These are phyloP conservation scores for Arabidopsis arenosa DNA, from an alignment of 345 rosid species.

Conservation along the genomic window DNA sequence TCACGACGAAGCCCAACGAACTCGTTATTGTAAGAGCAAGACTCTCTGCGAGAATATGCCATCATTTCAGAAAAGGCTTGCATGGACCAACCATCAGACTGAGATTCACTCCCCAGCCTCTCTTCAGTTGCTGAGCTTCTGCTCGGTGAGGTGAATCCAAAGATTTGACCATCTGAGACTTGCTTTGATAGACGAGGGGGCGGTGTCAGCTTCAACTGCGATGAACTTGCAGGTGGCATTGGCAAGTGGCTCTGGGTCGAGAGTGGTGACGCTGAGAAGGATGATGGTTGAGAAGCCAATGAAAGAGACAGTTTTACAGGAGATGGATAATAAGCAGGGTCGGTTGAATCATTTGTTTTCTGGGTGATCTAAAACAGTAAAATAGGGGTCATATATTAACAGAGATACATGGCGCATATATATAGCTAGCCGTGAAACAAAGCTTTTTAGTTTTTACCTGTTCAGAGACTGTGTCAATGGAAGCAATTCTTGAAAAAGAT, in stretches of 20 bases:
- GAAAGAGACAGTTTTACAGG: conserved; percentile 61
- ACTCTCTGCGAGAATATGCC: conserved; percentile 69
- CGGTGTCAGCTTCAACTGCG: conserved; percentile 48
- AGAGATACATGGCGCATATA: neutral
- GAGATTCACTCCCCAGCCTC: conserved; percentile 53
- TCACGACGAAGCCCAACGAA: conserved; percentile 51
- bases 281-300: conserved; percentile 69
- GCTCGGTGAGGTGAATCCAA: conserved; percentile 40
- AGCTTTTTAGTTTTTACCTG: conserved; percentile 58
- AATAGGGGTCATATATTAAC: conserved; percentile 18
- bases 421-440: conserved; percentile 22
- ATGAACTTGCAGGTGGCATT: conserved; percentile 51
- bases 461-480: conserved; percentile 58
- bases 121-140: conserved; percentile 39
- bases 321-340: conserved; percentile 54
- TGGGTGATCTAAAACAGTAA: conserved; percentile 23
- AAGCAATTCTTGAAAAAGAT: conserved; percentile 65
- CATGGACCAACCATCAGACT: conserved; percentile 83
- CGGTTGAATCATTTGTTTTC: conserved; percentile 54
- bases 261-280: conserved; percentile 53
- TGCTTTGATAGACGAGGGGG: conserved; percentile 52
- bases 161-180: conserved; percentile 45
- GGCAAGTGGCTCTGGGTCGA: conserved; percentile 56
- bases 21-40: conserved; percentile 69
- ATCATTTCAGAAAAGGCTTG: conserved; percentile 79